Base-by-base conservation (phyloP, 805 yeast genomes). In the Candida sithepensis region DNA sequence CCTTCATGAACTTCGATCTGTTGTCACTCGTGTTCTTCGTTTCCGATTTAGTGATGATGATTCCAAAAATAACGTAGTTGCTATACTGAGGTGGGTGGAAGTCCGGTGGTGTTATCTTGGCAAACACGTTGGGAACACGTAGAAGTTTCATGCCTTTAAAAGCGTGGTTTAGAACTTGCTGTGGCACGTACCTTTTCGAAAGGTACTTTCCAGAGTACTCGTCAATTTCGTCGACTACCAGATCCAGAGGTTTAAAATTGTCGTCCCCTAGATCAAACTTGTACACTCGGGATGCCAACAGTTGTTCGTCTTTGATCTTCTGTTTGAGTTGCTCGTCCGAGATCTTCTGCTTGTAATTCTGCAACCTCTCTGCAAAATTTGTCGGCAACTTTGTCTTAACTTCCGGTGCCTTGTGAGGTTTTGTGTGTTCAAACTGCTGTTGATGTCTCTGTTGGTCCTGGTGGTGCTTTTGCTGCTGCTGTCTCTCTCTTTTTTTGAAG, bases 41-140 rank as follows among this genome's bases (percentile, higher is more conserved):
- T 7, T 72, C 78, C 4, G 81, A 69, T 58, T 89, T 89, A 19
- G 62, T 58, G 4, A 80, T 68, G 0, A 91, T 70, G 2, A 87
- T 72, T 1, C 96, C 97, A n/a, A 84, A 58, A 1, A 82, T 75
- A n/a, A 84, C 83, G 85, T 89, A 90, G 60, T 91, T 90, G 3
- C 84, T 66, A 57, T 84, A 83, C 30, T 68, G 66, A 0, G 96
- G 96, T 41, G 85, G 85, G 5, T 66, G 61, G 59, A 77, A 90
- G 19, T 78, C 70, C 0, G 96, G 94, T 2, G 94, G 84, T 24
- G 63, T 54, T 1, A 90, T 81, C 52, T 82, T 81, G 1, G 88
- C 84, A 54, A 79, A 73, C 2, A 85, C 62, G 53, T 82, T 80
- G 9, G 77, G 75, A 2, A 88, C 61, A 37, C 85, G 69, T 41